Evolutionary conservation across 331 rosid species (phyloP).

Genomic region (Quercus tomentella): DNA sequence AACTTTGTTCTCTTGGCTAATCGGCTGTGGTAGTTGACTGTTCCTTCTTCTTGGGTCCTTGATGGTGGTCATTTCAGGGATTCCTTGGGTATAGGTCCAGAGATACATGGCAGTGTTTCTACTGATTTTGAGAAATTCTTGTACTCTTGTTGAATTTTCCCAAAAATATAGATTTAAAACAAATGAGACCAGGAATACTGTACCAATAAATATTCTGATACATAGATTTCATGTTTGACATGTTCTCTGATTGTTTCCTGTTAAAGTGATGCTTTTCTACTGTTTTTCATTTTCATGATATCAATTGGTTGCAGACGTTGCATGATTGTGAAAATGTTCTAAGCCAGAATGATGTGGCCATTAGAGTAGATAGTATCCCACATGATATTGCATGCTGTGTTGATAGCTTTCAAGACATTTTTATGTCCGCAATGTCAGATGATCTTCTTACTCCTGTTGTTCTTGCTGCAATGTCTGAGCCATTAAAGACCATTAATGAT

Average conservation of each 20-base stretch:
- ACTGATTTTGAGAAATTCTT: not conserved
- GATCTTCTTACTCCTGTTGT: conserved; percentile 89
- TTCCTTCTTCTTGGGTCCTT: not conserved
- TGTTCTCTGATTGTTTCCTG: conserved; percentile 2
- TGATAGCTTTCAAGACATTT: conserved; percentile 47
- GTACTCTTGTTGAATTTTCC: not conserved
- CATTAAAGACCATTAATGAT: conserved; percentile 82
- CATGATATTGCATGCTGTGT: conserved; percentile 43
- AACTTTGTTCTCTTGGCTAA: not conserved
- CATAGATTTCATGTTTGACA: not conserved
- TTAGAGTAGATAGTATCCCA: conserved; percentile 51
- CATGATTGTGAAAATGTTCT: conserved; percentile 71
- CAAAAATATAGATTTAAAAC: no score
- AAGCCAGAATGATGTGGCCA: conserved; percentile 53
- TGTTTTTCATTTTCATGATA: not conserved
- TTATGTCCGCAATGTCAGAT: conserved; percentile 80
- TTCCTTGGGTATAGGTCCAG: not conserved
- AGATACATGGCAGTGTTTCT: not conserved
- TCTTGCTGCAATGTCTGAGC: conserved; percentile 81
- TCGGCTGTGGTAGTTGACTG: not conserved
- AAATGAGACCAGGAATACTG: not conserved
- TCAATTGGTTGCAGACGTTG: conserved; percentile 60
- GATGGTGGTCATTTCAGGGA: not conserved
- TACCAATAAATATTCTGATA: not conserved
- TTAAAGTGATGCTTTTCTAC: not conserved